Conservation (phyloP, 768 basidiomycete species). For the Dioszegia hungarica region DNA sequence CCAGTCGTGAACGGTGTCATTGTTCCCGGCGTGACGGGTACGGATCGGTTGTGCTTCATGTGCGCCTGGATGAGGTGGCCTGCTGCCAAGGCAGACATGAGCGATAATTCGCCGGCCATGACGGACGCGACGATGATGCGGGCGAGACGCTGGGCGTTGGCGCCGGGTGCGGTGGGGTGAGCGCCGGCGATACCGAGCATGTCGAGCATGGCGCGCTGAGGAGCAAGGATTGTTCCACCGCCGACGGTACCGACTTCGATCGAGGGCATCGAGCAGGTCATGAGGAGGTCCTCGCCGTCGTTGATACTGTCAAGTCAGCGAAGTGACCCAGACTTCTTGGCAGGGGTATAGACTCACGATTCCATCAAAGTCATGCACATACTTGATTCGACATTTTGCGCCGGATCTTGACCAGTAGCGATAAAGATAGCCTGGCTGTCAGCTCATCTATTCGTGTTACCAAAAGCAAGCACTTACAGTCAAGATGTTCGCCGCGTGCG, state of each 20-base stretch:
- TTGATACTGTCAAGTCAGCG: conserved; percentile 60
- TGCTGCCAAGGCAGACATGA: conserved; percentile 87
- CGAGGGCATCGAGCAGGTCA: conserved; percentile 96
- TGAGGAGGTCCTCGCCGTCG: conserved; percentile 79
- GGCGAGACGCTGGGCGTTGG: conserved; percentile 83
- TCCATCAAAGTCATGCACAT: conserved; percentile 99
- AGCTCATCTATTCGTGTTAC: not conserved
- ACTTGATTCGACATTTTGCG: conserved; percentile 97
- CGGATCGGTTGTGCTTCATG: conserved; percentile 83
- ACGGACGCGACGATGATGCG: conserved; percentile 84
- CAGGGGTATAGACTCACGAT: conserved; percentile 61
- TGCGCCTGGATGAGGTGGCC: conserved; percentile 93
- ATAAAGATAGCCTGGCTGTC: conserved; percentile 66
- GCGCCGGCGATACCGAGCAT: conserved; percentile 91
- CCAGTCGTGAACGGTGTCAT: conserved; percentile 37
- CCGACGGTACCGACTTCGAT: conserved; percentile 98
- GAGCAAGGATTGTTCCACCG: conserved; percentile 86
- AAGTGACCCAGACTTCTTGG: not conserved
- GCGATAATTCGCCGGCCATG: conserved; percentile 93
- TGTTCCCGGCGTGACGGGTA: conserved; percentile 67
- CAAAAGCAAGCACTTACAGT: conserved; percentile 52
- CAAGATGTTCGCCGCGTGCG: conserved; percentile 94
- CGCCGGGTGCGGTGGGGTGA: conserved; percentile 76
- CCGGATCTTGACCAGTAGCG: conserved; percentile 97
- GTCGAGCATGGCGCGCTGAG: conserved; percentile 83